Evolutionary conservation across 352 stramenopile genomes (phyloP), one percentile per base, ranked within the genome.

Genomic region (Aphanomyces astaci): DNA sequence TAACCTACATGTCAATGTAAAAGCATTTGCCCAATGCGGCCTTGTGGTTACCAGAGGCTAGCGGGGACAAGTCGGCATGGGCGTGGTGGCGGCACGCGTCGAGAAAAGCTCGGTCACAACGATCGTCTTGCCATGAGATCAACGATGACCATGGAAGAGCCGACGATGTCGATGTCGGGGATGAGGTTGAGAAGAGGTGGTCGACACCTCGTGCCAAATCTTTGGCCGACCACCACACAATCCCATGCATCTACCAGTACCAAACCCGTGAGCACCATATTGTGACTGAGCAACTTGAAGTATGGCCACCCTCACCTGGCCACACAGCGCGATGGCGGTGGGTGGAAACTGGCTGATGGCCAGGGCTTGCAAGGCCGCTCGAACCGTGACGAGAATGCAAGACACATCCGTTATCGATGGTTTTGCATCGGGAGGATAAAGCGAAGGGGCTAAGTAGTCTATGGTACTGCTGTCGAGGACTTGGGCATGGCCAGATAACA

Each of bases 81-180:
- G 78, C 71, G 46, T 66, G 71, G 45, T 70, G 43, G 36, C 57
- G 62, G 63, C 75, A 87, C 1, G 73, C 28, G 0, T 73, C 49
- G 3, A 94, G 64, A 56, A 90, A 90, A n/a, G 40, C 69, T 22
- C 71, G 56, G 33, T 80, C 81, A 60, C 86, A 94, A 32, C 86
- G 81, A 73, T 86, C 77, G 30, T 94, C 86, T 63, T 94, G 80
- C 86, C 86, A 94, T 51, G 83, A 91, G 25, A 92, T 73, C 19
- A 94, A 57, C 7, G 78, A 66, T 25, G 79, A 89, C 86, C 86
- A 94, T 17, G 64, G 11, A n/a, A n/a, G n/a, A n/a, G n/a, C n/a
- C n/a, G n/a, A n/a, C 13, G 45, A 46, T 32, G 28, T n/a, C 33
- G 25, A 22, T 39, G 45, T 45, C 25, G 22, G 13, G 13, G 52